Conservation (phyloP, 257 asterid genomes). For the Solanum clarkiae region DNA sequence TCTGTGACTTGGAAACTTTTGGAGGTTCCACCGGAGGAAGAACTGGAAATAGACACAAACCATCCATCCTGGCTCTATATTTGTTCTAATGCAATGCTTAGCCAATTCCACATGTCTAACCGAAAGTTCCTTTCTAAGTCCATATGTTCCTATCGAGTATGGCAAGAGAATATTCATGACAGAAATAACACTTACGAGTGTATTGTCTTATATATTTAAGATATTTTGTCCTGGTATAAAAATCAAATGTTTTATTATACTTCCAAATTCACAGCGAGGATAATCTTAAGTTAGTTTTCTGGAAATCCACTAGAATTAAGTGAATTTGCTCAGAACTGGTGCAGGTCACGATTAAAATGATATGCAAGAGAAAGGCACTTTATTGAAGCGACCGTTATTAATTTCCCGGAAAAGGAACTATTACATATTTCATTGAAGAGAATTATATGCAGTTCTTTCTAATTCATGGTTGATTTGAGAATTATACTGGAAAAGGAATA, state of each 20-base stretch:
- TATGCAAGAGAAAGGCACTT: neutral
- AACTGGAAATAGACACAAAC: neutral
- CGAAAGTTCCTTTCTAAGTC: neutral
- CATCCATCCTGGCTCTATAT: neutral
- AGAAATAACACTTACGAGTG: neutral
- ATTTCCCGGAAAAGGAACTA: neutral
- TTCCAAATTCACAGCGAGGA: neutral
- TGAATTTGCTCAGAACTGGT: neutral
- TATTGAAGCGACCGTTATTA: too few species aligned
- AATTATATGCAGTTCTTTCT: too few species aligned
- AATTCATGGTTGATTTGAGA: too few species aligned
- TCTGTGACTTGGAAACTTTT: neutral
- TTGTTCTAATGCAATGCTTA: neutral
- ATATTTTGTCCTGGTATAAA: neutral
- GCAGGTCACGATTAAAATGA: neutral
- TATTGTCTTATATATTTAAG: neutral
- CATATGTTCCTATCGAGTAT: neutral
- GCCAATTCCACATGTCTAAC: neutral
- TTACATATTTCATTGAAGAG: neutral
- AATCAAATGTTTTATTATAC: neutral
- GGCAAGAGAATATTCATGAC: neutral
- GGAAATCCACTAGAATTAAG: neutral
- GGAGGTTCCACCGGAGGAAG: neutral
- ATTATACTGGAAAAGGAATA: too few species aligned
- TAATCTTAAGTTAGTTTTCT: neutral